Conservation (phyloP, 768 basidiomycete genomes). For the Aureoboletus auriporus region DNA sequence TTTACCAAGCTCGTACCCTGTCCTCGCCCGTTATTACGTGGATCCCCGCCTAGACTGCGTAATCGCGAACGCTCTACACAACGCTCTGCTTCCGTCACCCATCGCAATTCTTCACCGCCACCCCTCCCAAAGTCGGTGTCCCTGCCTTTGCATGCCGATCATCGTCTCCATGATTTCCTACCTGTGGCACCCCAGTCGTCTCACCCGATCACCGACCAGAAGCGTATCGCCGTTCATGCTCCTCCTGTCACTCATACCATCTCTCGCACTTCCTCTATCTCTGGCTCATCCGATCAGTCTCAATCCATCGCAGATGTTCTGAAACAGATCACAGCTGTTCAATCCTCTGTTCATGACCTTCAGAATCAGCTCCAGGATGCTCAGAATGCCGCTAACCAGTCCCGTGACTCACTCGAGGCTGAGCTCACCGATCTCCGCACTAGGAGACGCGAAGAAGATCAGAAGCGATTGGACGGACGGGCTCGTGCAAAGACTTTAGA, state of each 20-base stretch:
- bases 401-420: conserved; percentile 60
- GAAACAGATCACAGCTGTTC: conserved; percentile 64
- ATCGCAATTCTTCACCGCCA: conserved; percentile 72
- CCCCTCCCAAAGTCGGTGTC: conserved; percentile 81
- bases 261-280: conserved; percentile 22
- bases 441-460: conserved; percentile 81
- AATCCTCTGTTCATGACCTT: conserved; percentile 61
- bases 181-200: conserved; percentile 23
- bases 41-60: conserved; percentile 52
- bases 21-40: conserved; percentile 39
- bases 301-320: conserved; percentile 72
- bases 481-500: conserved; percentile 81
- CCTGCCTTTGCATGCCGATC: conserved; percentile 65
- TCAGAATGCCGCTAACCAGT: conserved; percentile 50
- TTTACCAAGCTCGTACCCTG: conserved; percentile 48
- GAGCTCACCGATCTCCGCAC: conserved; percentile 73
- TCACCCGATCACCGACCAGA: conserved; percentile 21
- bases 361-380: conserved; percentile 65
- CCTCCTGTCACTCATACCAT: conserved; percentile 21
- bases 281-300: conserved; percentile 50
- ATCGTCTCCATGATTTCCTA: conserved; percentile 27
- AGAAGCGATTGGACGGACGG: conserved; percentile 71
- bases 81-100: conserved; percentile 32
- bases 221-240: conserved; percentile 24
- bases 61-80: conserved; percentile 56